These are phyloP conservation scores for Pleurotus platypus DNA, from an alignment of 768 basidiomycete genomes.

Conservation along the genomic window DNA sequence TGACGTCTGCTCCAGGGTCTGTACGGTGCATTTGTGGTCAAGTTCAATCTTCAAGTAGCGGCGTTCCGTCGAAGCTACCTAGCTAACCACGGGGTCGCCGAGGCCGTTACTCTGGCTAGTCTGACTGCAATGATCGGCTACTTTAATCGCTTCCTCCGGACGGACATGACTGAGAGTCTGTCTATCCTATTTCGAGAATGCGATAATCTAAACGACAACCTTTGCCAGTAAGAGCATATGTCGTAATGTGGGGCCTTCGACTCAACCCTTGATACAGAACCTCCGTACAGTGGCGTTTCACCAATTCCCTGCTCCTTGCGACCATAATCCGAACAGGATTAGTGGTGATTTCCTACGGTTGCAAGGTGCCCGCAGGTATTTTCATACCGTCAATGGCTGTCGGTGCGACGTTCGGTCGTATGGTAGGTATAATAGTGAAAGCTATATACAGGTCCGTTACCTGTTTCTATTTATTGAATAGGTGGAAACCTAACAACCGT, in stretches of 20 bases:
- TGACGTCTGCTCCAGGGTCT: constrained; percentile 61
- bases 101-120: constrained; percentile 84
- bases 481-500: constrained; percentile 2
- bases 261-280: constrained; percentile 45
- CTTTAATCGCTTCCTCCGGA: constrained; percentile 89
- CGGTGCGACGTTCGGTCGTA: constrained; percentile 94
- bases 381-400: constrained; percentile 99
- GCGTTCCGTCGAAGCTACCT: constrained; percentile 93
- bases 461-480: not conserved
- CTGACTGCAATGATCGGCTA: constrained; percentile 92
- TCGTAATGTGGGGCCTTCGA: constrained; percentile 5
- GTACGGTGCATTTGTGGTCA: constrained; percentile 95
- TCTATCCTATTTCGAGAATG: constrained; percentile 94
- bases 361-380: constrained; percentile 95
- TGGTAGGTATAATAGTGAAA: constrained; percentile 96
- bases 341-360: constrained; percentile 91
- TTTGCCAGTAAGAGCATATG: constrained; percentile 86
- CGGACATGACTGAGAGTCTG: constrained; percentile 98
- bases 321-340: constrained; percentile 84
- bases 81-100: constrained; percentile 76
- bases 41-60: constrained; percentile 93
- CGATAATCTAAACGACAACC: constrained; percentile 88
- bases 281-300: constrained; percentile 90
- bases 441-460: constrained; percentile 75
- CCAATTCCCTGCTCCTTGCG: constrained; percentile 87